phyloP scores from a whole-genome alignment of 495 filamentous ascomycete genomes.

The Aspergillus campestris region DNA sequence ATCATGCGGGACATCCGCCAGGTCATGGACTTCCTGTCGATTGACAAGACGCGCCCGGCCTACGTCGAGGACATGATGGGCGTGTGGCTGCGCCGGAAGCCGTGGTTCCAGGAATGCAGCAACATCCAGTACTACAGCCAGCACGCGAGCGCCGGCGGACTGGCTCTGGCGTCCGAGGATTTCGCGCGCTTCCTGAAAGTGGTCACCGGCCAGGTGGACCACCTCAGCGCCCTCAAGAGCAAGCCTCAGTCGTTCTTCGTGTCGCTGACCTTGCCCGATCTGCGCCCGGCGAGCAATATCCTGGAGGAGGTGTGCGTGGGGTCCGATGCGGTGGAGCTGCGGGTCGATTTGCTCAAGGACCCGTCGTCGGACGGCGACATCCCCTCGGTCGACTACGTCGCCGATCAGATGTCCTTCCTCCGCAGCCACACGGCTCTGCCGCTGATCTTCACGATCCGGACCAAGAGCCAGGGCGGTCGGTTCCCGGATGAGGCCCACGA shows the following conservation, averaged over 20 bases:
- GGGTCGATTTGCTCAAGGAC: constrained; percentile 86
- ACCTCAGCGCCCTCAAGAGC: constrained; percentile 54
- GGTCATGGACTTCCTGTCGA: constrained; percentile 81
- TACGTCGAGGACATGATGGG: constrained; percentile 90
- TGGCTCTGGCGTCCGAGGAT: constrained; percentile 61
- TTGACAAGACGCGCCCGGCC: constrained; percentile 86
- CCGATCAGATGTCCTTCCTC: constrained; percentile 72
- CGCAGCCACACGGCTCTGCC: constrained; percentile 69
- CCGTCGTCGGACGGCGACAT: constrained; percentile 48
- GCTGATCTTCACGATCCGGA: constrained; percentile 89
- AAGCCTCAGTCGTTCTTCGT: constrained; percentile 88
- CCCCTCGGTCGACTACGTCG: constrained; percentile 65
- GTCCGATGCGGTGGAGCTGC: constrained; percentile 86
- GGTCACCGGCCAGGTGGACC: constrained; percentile 60
- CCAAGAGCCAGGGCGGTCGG: constrained; percentile 73
- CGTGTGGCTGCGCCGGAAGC: constrained; percentile 86
- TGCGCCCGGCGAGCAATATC: constrained; percentile 51
- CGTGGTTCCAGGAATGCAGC: constrained; percentile 89
- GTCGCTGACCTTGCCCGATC: constrained; percentile 72
- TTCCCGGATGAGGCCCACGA: constrained; percentile 74
- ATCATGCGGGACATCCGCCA: constrained; percentile 82
- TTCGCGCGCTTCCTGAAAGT: constrained; percentile 70
- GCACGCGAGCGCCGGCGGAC: constrained; percentile 38
- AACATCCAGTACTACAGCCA: constrained; percentile 91
- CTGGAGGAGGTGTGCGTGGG: constrained; percentile 71